Evolutionary conservation across 441 rosid genomes (phyloP).

Genomic region (Geranium incanum): DNA sequence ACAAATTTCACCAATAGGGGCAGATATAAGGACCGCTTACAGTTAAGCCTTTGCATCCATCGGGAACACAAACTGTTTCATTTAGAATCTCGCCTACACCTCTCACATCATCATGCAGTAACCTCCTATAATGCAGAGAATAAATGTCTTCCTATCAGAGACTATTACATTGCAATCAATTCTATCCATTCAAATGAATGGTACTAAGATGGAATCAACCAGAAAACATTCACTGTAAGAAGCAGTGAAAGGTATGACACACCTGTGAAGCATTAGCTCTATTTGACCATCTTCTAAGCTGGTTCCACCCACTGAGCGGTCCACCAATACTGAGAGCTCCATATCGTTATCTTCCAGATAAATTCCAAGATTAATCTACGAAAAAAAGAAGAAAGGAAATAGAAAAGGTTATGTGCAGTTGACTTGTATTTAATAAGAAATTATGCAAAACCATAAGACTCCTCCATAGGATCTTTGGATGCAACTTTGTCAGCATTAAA

Average conservation of each 20-base stretch:
- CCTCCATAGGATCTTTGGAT: not conserved
- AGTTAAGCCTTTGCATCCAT: slow-evolving; percentile 61
- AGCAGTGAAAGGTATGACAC: slow-evolving; percentile 15
- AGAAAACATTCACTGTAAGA: not conserved
- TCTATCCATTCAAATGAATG: slow-evolving; percentile 9
- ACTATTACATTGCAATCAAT: slow-evolving; percentile 12
- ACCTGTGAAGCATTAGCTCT: slow-evolving; percentile 75
- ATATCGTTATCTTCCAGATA: slow-evolving; percentile 58
- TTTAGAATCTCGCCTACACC: slow-evolving; percentile 67
- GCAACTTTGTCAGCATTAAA: not conserved
- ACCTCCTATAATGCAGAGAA: slow-evolving; percentile 38
- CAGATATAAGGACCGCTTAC: slow-evolving; percentile 29
- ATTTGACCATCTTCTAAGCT: slow-evolving; percentile 62
- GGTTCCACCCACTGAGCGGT: slow-evolving; percentile 69
- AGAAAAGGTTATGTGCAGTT: not conserved
- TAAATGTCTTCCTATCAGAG: slow-evolving; percentile 11
- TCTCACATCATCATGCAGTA: slow-evolving; percentile 56
- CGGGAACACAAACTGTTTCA: slow-evolving; percentile 52
- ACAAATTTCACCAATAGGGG: not conserved
- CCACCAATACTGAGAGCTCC: slow-evolving; percentile 87
- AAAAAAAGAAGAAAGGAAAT: slow-evolving; percentile 9
- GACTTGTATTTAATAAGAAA: not conserved
- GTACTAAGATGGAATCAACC: not conserved
- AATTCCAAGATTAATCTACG: slow-evolving; percentile 85
- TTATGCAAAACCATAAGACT: not conserved